phyloP scores from a whole-genome alignment of 768 basidiomycete genomes.

The Kwoniella shandongensis region DNA sequence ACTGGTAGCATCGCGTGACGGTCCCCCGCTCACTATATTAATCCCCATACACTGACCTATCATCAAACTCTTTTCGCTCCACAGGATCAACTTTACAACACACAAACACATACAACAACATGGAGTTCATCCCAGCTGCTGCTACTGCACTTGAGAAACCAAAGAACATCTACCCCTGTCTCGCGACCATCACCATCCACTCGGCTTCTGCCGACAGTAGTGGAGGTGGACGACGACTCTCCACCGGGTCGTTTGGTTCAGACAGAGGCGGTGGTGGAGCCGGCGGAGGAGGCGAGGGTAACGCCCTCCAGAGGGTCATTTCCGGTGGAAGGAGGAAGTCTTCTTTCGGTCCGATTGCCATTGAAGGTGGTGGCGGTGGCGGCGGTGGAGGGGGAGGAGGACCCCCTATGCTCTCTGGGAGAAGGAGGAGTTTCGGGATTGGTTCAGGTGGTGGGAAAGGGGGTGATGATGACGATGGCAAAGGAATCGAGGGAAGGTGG shows the following conservation, averaged over 20 bases:
- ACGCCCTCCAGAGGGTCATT: slow-evolving; percentile 37
- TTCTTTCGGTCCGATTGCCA: slow-evolving; percentile 23
- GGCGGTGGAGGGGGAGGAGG: slow-evolving; percentile 8
- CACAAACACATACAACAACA: slow-evolving; percentile 8
- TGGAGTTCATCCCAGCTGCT: slow-evolving; percentile 34
- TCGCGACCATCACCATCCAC: slow-evolving; percentile 40
- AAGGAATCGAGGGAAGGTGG: slow-evolving; percentile 34
- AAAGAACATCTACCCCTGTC: slow-evolving; percentile 45
- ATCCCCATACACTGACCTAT: background rate
- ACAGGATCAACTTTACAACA: background rate
- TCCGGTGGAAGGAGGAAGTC: slow-evolving; percentile 36
- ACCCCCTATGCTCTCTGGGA: background rate
- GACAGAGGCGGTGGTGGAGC: too few species aligned
- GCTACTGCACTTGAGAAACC: slow-evolving; percentile 17
- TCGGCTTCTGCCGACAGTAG: slow-evolving; percentile 16
- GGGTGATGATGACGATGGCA: slow-evolving; percentile 7
- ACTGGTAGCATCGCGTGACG: too few species aligned
- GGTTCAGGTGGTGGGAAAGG: background rate
- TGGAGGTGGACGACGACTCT: slow-evolving; percentile 27
- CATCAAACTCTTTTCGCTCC: background rate
- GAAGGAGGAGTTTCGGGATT: slow-evolving; percentile 7
- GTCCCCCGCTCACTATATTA: too few species aligned
- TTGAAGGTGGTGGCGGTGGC: slow-evolving; percentile 1
- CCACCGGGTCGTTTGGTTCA: slow-evolving; percentile 23
- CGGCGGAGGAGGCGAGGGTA: slow-evolving; percentile 13